Conservation (phyloP, 352 stramenopile species). For the Phytophthora brassicae region DNA sequence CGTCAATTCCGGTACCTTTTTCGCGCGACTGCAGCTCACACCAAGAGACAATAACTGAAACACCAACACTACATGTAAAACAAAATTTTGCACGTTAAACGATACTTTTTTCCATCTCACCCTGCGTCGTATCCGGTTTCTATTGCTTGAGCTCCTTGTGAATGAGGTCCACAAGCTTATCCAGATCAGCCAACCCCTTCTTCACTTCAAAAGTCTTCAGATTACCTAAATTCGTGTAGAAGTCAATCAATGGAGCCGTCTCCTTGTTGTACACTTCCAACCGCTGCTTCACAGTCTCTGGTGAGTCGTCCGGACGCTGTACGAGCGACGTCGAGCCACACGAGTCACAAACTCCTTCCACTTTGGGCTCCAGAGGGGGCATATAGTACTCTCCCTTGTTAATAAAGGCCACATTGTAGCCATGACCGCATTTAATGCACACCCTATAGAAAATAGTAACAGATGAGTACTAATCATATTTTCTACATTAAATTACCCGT, state of each 20-base stretch:
- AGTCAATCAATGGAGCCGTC: slow-evolving; percentile 85
- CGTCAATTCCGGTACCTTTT: slow-evolving; percentile 7
- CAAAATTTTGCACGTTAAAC: slow-evolving; percentile 3
- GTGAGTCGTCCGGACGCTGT: slow-evolving; percentile 79
- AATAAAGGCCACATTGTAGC: slow-evolving; percentile 91
- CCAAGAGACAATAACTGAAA: slow-evolving; percentile 14
- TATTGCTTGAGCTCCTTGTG: slow-evolving; percentile 58
- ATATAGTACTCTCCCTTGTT: slow-evolving; percentile 88
- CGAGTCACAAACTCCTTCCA: slow-evolving; percentile 74
- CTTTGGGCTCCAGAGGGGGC: slow-evolving; percentile 88
- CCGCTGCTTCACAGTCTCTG: slow-evolving; percentile 78
- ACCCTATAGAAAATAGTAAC: slow-evolving; percentile 39
- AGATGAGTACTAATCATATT: neutral
- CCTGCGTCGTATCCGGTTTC: neutral
- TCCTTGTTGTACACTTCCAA: slow-evolving; percentile 90
- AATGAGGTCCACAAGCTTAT: slow-evolving; percentile 76
- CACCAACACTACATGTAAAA: slow-evolving; percentile 3
- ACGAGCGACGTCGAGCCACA: slow-evolving; percentile 77
- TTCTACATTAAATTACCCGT: too few relatives aligned
- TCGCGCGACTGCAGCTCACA: slow-evolving; percentile 15
- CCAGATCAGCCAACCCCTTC: slow-evolving; percentile 78
- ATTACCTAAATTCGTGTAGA: slow-evolving; percentile 80
- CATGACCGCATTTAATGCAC: slow-evolving; percentile 78
- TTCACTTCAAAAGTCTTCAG: slow-evolving; percentile 87
- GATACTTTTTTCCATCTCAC: neutral